Evolutionary conservation across 352 stramenopile genomes (phyloP).

Genomic region (Phytophthora fragariae): DNA sequence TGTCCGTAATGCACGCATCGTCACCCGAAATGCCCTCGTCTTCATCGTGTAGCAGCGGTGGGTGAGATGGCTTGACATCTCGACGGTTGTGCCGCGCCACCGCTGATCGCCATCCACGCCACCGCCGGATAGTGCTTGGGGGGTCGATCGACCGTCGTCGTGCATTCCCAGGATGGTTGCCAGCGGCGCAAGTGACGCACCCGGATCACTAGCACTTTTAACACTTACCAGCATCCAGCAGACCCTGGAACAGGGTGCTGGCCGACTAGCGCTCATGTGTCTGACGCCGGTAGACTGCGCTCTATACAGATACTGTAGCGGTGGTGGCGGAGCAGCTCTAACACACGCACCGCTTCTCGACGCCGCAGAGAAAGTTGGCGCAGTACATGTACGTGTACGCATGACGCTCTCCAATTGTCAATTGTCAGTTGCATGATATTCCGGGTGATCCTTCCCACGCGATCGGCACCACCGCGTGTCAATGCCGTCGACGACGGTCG

Average conservation of each 20-base stretch:
- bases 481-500: constrained; percentile 1
- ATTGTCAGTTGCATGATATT: constrained; percentile 1
- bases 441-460: constrained; percentile 12
- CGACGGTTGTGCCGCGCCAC: no score
- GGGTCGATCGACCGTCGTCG: background rate
- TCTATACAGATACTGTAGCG: background rate
- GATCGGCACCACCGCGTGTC: constrained; percentile 19
- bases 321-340: no score
- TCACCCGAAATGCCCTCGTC: background rate
- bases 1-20: background rate
- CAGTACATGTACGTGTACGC: no score
- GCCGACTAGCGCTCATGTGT: background rate
- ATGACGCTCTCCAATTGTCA: background rate
- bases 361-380: no score
- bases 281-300: no score
- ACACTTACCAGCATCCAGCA: constrained; percentile 25
- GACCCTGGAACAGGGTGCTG: constrained; percentile 16
- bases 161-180: constrained; percentile 12
- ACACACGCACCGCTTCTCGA: no score
- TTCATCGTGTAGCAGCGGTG: background rate
- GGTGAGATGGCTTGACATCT: no score
- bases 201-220: constrained; percentile 11
- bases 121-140: background rate
- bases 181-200: constrained; percentile 16
- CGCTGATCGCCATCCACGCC: constrained; percentile 3